phyloP scores from a whole-genome alignment of 2,329 filamentous ascomycete species.

The Botrytis aclada region DNA sequence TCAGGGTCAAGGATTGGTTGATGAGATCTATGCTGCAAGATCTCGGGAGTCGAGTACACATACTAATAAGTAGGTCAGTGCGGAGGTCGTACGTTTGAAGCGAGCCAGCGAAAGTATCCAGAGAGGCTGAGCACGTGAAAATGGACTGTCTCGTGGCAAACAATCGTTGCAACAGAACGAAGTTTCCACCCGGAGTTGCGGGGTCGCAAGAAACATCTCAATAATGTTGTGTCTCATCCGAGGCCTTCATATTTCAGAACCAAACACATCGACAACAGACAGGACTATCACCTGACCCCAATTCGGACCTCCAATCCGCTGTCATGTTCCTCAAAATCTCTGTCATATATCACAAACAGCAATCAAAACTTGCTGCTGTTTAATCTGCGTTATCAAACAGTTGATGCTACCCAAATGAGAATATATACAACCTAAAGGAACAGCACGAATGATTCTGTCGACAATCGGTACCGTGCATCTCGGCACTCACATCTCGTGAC shows the following conservation, averaged over 20 bases:
- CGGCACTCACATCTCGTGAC: not conserved
- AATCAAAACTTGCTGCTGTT: not conserved
- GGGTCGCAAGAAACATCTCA: not conserved
- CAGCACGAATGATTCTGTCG: not conserved
- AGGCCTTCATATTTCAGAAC: not conserved
- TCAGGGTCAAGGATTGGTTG: not conserved
- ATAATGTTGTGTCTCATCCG: not conserved
- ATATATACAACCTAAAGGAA: not conserved
- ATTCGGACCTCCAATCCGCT: slow-evolving; percentile 3
- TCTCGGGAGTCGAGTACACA: slow-evolving; percentile 4
- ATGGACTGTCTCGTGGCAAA: not conserved
- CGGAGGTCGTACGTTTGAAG: not conserved
- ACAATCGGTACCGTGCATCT: not conserved
- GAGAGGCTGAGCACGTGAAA: not conserved
- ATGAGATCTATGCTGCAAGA: slow-evolving; percentile 1
- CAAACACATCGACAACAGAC: not conserved
- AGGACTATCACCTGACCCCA: not conserved
- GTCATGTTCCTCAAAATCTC: not conserved
- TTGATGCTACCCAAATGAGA: not conserved
- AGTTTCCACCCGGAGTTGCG: not conserved
- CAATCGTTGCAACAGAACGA: not conserved
- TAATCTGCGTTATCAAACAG: not conserved
- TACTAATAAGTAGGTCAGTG: not conserved
- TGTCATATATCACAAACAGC: not conserved
- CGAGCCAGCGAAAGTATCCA: not conserved